These are phyloP conservation scores for Aspergillus pseudotamarii DNA, from an alignment of 2,329 filamentous ascomycete species.

Conservation along the genomic window DNA sequence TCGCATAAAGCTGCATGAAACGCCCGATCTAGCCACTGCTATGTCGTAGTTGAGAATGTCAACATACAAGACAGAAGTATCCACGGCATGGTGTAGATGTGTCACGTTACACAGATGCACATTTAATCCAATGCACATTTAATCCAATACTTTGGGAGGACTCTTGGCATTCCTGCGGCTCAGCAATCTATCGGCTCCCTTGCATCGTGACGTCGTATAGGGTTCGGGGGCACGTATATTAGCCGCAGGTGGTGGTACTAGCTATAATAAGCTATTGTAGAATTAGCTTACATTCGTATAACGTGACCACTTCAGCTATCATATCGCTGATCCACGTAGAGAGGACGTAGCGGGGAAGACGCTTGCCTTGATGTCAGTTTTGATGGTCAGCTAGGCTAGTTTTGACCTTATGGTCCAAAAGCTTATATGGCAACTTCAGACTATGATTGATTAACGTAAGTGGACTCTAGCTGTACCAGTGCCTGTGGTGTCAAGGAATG, in stretches of 20 bases:
- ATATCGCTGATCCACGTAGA: neutral
- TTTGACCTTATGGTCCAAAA: neutral
- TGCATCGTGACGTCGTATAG: neutral
- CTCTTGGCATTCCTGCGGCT: neutral
- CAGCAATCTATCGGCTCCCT: neutral
- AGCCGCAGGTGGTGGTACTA: neutral
- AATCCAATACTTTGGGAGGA: neutral
- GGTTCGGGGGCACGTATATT: neutral
- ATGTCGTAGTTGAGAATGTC: too few species aligned
- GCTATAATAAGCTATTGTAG: neutral
- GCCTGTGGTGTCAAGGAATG: neutral
- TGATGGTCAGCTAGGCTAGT: neutral
- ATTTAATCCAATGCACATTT: too few species aligned
- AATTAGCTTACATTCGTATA: neutral
- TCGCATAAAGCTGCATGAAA: too few species aligned
- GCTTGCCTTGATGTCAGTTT: neutral
- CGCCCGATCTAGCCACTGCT: neutral
- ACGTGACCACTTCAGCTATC: neutral
- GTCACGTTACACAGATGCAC: neutral
- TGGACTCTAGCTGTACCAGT: too few species aligned
- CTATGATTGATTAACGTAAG: neutral
- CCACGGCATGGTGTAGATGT: neutral
- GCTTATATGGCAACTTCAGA: neutral
- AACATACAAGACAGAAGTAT: neutral
- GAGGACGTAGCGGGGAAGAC: neutral